Evolutionary conservation across 768 basidiomycete genomes (phyloP).

Genomic region (Lactarius sp.): DNA sequence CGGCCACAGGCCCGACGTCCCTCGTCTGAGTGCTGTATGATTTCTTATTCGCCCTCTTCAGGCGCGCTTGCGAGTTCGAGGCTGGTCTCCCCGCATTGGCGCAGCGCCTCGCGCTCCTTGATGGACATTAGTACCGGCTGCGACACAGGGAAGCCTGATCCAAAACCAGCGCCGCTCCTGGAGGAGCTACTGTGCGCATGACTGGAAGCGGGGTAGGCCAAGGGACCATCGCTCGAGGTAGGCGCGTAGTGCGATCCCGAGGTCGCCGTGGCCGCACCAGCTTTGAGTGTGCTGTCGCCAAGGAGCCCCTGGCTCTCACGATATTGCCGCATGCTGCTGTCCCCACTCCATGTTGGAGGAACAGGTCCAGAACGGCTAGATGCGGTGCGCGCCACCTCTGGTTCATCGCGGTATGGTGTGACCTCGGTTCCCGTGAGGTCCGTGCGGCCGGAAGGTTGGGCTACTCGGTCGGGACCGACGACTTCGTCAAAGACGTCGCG

Average conservation of each 20-base stretch:
- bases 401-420: slow-evolving; percentile 25
- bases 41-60: slow-evolving; percentile 12
- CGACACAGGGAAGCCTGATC: not conserved
- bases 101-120: too few relatives aligned
- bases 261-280: too few relatives aligned
- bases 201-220: not conserved
- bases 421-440: too few relatives aligned
- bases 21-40: slow-evolving; percentile 32
- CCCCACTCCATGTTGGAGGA: not conserved
- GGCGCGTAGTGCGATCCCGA: slow-evolving; percentile 24
- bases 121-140: too few relatives aligned
- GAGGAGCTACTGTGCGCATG: not conserved
- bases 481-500: slow-evolving; percentile 45
- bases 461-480: slow-evolving; percentile 45
- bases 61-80: slow-evolving; percentile 28
- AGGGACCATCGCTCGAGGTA: slow-evolving; percentile 9
- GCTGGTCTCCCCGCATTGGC: not conserved
- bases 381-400: slow-evolving; percentile 24
- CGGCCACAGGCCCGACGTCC: slow-evolving; percentile 26
- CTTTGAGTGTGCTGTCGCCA: too few relatives aligned
- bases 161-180: not conserved
- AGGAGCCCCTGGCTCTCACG: too few relatives aligned
- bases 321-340: slow-evolving; percentile 30
- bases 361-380: slow-evolving; percentile 19
- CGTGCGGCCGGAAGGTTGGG: slow-evolving; percentile 22